phyloP scores from a whole-genome alignment of 495 filamentous ascomycete species.

The Chaetomium cochliodes region DNA sequence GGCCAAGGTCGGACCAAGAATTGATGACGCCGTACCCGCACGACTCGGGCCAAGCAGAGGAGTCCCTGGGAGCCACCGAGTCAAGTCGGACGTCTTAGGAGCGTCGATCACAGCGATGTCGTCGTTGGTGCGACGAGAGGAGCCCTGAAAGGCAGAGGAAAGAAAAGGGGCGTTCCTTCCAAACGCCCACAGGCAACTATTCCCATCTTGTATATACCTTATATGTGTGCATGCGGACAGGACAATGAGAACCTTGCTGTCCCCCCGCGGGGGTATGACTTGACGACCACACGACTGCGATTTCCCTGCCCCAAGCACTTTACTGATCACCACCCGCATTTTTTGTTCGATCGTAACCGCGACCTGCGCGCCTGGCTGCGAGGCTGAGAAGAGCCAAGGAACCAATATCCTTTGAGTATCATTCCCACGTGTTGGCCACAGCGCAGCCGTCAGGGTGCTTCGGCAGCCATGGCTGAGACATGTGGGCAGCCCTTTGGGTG shows the following conservation, averaged over 20 bases:
- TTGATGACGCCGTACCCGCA: slow-evolving; percentile 20
- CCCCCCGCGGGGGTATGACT: not conserved
- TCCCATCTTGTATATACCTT: not conserved
- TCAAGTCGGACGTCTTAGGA: no score
- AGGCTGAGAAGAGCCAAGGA: slow-evolving; percentile 17
- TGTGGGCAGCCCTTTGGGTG: slow-evolving; percentile 17
- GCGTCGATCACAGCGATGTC: slow-evolving; percentile 8
- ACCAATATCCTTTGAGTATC: slow-evolving; percentile 35
- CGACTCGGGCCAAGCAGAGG: not conserved
- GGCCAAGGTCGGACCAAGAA: slow-evolving; percentile 20
- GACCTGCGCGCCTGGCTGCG: slow-evolving; percentile 6
- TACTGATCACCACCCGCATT: slow-evolving; percentile 3
- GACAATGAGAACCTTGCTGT: slow-evolving; percentile 1
- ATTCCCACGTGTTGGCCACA: slow-evolving; percentile 35
- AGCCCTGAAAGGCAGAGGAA: not conserved
- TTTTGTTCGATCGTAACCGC: not conserved
- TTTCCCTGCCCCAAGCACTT: not conserved
- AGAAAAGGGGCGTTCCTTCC: not conserved
- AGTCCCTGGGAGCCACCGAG: not conserved
- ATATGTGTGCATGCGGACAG: not conserved
- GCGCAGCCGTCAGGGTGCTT: not conserved
- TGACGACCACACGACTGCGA: not conserved
- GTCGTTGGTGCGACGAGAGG: not conserved
- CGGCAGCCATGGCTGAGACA: slow-evolving; percentile 6
- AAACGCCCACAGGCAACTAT: not conserved